Base-by-base conservation (phyloP, 768 basidiomycete species). In the Favolaschia claudopus region DNA sequence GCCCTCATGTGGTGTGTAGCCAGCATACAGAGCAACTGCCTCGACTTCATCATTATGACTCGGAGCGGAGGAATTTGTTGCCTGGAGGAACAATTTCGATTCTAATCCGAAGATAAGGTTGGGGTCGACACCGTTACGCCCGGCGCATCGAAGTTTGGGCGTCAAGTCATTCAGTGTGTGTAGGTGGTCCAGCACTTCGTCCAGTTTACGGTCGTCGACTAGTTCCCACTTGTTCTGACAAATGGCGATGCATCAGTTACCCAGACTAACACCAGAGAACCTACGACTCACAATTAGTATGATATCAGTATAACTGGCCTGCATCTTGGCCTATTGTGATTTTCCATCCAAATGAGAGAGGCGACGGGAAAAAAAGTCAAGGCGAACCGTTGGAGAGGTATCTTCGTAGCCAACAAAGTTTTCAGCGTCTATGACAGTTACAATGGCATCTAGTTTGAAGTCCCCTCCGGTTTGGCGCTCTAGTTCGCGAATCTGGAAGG, bases 341-440 rank as follows among this genome's bases (percentile, higher is more conserved):
- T n/a, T n/a, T n/a, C 36, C 5, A 38, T 31, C 13, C 29, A 22
- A n/a, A 50, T 46, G 14, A 55, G 36, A 14, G 29, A 22, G 13
- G 25, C 32, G 12, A 9, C 5, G 19, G 19, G 32, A 42, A 19
- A 17, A 44, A 12, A 29, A 14, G 36, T 19, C 24, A 10, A 13
- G 28, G 15, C 55, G 7, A 24, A 64, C 63, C 1, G 95, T 96
- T 0, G 92, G 89, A 7, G 91, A 93, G 0, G 86, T 89, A 69
- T 98, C 96, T 69, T 97, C 95, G 72, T 97, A 97, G 4, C 95
- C 95, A 14, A 77, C 73, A 72, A 98, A 98, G 73, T 96, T 96
- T 74, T 93, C 92, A 1, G 93, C 91, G 69, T 93, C 92, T 43
- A 98, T 78, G 20, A 96, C 95, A 1, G 96, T 98, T 36, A 95